Evolutionary conservation across 306 rosid species (phyloP).

Genomic region (Malus orientalis): DNA sequence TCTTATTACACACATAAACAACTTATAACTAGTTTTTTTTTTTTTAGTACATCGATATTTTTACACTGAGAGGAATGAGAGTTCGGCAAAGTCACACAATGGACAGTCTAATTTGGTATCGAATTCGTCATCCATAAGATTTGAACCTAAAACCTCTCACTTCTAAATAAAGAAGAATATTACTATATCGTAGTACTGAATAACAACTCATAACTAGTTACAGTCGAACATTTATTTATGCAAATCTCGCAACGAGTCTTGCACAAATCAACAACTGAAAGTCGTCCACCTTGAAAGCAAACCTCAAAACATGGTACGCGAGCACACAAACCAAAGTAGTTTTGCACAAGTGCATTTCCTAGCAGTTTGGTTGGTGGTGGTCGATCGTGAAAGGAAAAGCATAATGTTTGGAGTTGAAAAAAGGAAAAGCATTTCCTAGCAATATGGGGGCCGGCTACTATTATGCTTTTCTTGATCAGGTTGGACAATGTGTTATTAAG

Average conservation of each 20-base stretch:
- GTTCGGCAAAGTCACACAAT: too few relatives aligned
- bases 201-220: too few relatives aligned
- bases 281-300: neutral
- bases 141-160: too few relatives aligned
- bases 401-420: neutral
- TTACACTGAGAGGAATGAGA: rapidly evolving
- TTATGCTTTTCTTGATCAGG: neutral
- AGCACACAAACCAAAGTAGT: neutral
- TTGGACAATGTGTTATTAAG: neutral
- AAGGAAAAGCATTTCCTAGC: neutral
- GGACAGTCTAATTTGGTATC: too few relatives aligned
- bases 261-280: neutral
- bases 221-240: neutral
- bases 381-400: conserved; percentile 1
- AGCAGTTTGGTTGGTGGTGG: neutral
- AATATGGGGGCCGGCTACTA: neutral
- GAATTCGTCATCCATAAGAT: too few relatives aligned
- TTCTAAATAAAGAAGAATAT: too few relatives aligned
- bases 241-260: neutral
- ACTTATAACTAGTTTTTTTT: too few relatives aligned
- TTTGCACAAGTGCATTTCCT: neutral
- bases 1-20: too few relatives aligned
- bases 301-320: neutral
- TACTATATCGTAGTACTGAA: too few relatives aligned
- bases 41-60: too few relatives aligned